phyloP scores from a whole-genome alignment of 345 rosid genomes.

The Citrus cavaleriei region DNA sequence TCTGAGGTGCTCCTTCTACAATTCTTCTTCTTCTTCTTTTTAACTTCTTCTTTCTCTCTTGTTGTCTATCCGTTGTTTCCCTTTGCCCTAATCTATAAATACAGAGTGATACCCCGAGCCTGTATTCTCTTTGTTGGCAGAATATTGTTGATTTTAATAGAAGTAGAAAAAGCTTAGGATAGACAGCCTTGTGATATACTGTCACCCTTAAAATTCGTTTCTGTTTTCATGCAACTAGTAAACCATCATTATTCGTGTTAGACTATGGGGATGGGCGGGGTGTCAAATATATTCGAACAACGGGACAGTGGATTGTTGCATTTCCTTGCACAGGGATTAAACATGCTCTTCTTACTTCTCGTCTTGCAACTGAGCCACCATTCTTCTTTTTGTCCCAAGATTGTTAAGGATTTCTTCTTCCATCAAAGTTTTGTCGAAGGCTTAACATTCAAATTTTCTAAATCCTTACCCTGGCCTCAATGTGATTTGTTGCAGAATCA shows the following conservation, averaged over 20 bases:
- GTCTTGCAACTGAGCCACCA: not conserved
- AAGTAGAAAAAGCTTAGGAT: not conserved
- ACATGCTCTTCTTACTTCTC: not conserved
- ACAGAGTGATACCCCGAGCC: not conserved
- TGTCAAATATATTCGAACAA: no score
- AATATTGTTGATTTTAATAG: not conserved
- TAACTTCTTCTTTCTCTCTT: not conserved
- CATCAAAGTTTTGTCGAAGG: not conserved
- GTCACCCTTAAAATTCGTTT: not conserved
- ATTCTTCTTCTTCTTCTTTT: not conserved
- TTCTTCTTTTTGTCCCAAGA: not conserved
- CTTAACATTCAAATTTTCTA: not conserved
- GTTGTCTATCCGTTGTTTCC: not conserved
- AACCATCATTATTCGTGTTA: not conserved
- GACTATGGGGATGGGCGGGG: not conserved
- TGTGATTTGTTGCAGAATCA: conserved; percentile 32
- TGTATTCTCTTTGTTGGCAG: no score
- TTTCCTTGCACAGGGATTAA: not conserved
- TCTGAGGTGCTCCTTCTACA: conserved; percentile 33
- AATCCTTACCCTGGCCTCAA: conserved; percentile 1
- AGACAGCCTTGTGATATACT: not conserved
- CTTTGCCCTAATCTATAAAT: not conserved
- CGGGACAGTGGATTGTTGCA: not conserved
- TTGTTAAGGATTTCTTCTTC: not conserved
- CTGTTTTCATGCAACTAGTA: not conserved